Evolutionary conservation across 441 rosid species (phyloP), one percentile per base, ranked within the genome.

Genomic region (Populus trichocarpa): DNA sequence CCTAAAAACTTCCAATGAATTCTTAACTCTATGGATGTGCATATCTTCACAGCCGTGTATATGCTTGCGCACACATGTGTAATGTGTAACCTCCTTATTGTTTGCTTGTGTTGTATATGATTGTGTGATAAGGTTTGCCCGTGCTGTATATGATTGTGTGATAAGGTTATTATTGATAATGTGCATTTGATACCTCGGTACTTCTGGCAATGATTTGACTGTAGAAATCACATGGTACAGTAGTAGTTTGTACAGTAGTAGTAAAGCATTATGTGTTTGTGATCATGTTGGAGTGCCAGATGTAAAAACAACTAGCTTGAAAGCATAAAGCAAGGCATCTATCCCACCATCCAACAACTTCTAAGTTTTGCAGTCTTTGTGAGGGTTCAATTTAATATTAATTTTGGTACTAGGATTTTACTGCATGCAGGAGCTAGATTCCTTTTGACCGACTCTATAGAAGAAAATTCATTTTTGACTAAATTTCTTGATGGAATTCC

Each of bases 51-150:
- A 14, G 67, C n/a, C 30, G 64, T n/a, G 9, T 35, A 16, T 28
- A 23, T 18, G 59, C 40, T 26, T 65, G 11, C 22, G 4, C 20
- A 73, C 5, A 12, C 16, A 33, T 63, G 35, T 35, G 8, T 66
- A 35, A 12, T 53, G 25, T 64, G 59, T 80, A 69, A 71, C 35
- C 23, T 53, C 32, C 57, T 80, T 13, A 70, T 72, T 71, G 28
- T 67, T 67, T 71, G 75, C 40, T 36, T 36, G 10, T 36, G 38
- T 11, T 22, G 26, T 26, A 28, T 13, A 9, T 36, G 18, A 5
- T 12, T 28, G 36, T 22, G 16, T 33, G 35, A 33, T 33, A 33
- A 33, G 35, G 35, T 33, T 33, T 50, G 18, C 59, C 16, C 5
- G 57, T 46, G 57, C 0, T 50, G 59, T 50, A 50, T 14, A 50